A percentile compares a stretch with the other conserved stretches of the same genome.
phyloP scores from a whole-genome alignment of 2,329 filamentous ascomycete species.

The Xylaria sp. region DNA sequence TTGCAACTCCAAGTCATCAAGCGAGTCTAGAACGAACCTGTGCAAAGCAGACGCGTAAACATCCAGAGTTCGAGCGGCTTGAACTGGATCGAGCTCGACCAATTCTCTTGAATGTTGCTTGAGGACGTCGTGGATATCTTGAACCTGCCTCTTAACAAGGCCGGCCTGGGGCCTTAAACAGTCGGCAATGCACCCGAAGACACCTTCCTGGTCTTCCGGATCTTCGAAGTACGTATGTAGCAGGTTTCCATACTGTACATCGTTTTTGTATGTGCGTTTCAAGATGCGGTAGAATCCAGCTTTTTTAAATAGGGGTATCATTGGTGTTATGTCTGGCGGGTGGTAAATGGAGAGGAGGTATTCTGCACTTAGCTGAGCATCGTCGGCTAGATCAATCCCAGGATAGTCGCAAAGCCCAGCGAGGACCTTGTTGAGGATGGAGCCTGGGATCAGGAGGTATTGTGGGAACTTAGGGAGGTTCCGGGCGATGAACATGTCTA shows the following conservation, averaged over 20 bases:
- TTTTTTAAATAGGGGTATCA: constrained; percentile 77
- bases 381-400: constrained; percentile 77
- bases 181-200: constrained; percentile 80
- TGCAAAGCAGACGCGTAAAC: constrained; percentile 67
- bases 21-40: constrained; percentile 62
- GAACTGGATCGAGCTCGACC: constrained; percentile 65
- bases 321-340: constrained; percentile 74
- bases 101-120: constrained; percentile 67
- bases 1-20: constrained; percentile 65
- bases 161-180: constrained; percentile 68
- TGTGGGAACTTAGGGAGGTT: constrained; percentile 97
- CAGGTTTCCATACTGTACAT: constrained; percentile 78
- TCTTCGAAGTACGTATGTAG: constrained; percentile 86
- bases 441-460: constrained; percentile 88
- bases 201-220: constrained; percentile 68
- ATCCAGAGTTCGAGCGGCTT: constrained; percentile 67
- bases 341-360: constrained; percentile 94
- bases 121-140: constrained; percentile 70
- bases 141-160: constrained; percentile 69
- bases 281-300: constrained; percentile 89
- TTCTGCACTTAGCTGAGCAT: constrained; percentile 95
- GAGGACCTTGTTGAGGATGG: constrained; percentile 79
- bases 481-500: constrained; percentile 97
- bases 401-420: constrained; percentile 84
- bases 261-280: constrained; percentile 81